These are phyloP conservation scores for Pezicula radicicola DNA, from an alignment of 2,329 filamentous ascomycete species.

Conservation along the genomic window DNA sequence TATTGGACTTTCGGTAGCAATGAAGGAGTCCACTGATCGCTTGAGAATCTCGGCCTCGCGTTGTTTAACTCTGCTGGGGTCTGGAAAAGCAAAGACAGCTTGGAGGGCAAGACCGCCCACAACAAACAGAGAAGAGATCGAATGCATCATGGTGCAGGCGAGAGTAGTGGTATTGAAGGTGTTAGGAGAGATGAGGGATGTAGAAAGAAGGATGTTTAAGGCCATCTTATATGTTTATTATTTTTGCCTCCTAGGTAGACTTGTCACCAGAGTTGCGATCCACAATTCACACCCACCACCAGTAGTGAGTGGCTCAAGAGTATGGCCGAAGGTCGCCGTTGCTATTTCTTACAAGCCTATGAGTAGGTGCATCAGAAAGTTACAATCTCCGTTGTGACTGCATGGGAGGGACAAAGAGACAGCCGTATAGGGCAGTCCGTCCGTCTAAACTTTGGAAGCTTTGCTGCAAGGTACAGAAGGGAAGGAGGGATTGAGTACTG, in stretches of 20 bases:
- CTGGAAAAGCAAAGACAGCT: constrained; percentile 45
- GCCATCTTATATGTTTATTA: constrained; percentile 16
- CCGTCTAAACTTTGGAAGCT: not conserved
- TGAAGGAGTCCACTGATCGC: constrained; percentile 49
- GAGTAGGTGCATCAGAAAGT: not conserved
- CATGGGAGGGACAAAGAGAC: constrained; percentile 3
- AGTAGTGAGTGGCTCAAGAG: constrained; percentile 3
- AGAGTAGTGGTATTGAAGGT: constrained; percentile 16
- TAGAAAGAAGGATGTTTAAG: constrained; percentile 17
- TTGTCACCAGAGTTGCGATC: no score
- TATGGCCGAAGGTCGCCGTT: constrained; percentile 13
- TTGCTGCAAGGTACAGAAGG: constrained; percentile 6
- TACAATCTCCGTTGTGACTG: constrained; percentile 3
- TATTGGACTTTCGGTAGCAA: constrained; percentile 48
- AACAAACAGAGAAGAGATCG: constrained; percentile 46
- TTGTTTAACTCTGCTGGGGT: constrained; percentile 25
- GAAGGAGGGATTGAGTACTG: constrained; percentile 1
- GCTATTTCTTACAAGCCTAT: not conserved
- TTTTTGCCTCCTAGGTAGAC: no score
- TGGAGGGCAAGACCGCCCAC: constrained; percentile 50
- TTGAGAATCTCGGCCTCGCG: constrained; percentile 37
- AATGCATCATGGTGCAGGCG: constrained; percentile 43
- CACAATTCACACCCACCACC: no score
- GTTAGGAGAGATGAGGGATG: constrained; percentile 16
- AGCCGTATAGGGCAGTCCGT: not conserved